Percentiles rank a stretch among this genome's conserved stretches.
Evolutionary conservation across 1,139 yeast genomes (phyloP).

Genomic region (Barnettozyma hawaiiensis): DNA sequence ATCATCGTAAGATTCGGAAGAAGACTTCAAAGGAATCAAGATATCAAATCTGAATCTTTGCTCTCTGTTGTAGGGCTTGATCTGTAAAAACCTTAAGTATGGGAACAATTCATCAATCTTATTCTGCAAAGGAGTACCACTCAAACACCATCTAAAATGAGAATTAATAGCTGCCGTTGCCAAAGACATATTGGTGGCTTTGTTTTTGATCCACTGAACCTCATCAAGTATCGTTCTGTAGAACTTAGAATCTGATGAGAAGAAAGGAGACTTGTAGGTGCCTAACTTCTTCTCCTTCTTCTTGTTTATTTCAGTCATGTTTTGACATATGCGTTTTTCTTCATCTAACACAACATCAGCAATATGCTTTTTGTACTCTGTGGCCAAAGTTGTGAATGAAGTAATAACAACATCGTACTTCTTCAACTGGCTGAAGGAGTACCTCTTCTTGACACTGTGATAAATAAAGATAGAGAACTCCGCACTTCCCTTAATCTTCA

Average conservation of each 20-base stretch:
- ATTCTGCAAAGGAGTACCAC: conserved; percentile 97
- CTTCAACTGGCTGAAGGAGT: conserved; percentile 41
- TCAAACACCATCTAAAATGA: conserved; percentile 66
- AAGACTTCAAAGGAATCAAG: conserved; percentile 44
- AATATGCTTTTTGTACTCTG: conserved; percentile 63
- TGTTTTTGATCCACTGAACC: conserved; percentile 84
- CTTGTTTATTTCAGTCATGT: conserved; percentile 29
- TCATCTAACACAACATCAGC: conserved; percentile 21
- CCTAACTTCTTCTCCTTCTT: conserved; percentile 20
- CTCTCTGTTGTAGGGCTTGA: conserved; percentile 63
- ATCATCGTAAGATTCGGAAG: conserved; percentile 32
- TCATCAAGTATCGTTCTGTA: conserved; percentile 81
- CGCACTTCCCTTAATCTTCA: conserved; percentile 48
- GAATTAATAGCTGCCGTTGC: conserved; percentile 57
- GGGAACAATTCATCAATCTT: conserved; percentile 76
- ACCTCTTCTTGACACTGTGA: conserved; percentile 44
- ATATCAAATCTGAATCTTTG: conserved; percentile 53
- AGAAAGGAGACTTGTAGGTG: conserved; percentile 63
- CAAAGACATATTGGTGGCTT: conserved; percentile 56
- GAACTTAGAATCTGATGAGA: conserved; percentile 43
- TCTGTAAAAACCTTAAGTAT: conserved; percentile 61
- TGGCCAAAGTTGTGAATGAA: conserved; percentile 66
- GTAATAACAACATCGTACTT: conserved; percentile 70
- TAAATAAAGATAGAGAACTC: conserved; percentile 48
- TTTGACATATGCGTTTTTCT: conserved; percentile 36